These are phyloP conservation scores for Paraphoma sp. DNA, from an alignment of 2,329 filamentous ascomycete genomes.

Conservation along the genomic window DNA sequence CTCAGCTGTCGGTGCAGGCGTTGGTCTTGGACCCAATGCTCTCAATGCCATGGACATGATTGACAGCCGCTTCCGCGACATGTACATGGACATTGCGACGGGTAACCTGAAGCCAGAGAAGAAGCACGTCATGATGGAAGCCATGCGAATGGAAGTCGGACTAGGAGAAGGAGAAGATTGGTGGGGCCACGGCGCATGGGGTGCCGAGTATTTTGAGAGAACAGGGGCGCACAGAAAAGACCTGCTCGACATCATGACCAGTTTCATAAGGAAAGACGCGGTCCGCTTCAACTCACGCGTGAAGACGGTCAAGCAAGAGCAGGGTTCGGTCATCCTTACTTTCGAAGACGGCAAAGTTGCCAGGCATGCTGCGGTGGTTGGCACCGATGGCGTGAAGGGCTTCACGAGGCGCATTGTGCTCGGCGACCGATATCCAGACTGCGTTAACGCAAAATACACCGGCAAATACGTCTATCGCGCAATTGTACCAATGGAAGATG, in stretches of 20 bases:
- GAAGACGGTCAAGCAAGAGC: slow-evolving; percentile 36
- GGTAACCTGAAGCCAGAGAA: slow-evolving; percentile 49
- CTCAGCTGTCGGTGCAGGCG: slow-evolving; percentile 35
- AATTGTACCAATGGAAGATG: slow-evolving; percentile 45
- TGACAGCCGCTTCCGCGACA: slow-evolving; percentile 45
- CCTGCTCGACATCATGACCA: slow-evolving; percentile 57
- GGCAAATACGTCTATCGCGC: slow-evolving; percentile 36
- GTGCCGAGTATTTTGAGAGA: slow-evolving; percentile 47
- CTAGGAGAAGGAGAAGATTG: slow-evolving; percentile 49
- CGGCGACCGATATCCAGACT: slow-evolving; percentile 16
- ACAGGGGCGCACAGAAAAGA: slow-evolving; percentile 53
- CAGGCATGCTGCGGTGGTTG: slow-evolving; percentile 51
- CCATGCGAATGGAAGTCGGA: slow-evolving; percentile 49
- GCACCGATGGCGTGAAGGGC: slow-evolving; percentile 57
- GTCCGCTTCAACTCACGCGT: slow-evolving; percentile 40
- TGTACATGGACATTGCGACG: slow-evolving; percentile 50
- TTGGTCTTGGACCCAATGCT: slow-evolving; percentile 50
- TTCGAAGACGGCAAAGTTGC: slow-evolving; percentile 47
- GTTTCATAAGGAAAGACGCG: slow-evolving; percentile 43
- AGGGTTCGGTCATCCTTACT: slow-evolving; percentile 45
- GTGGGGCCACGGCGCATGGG: slow-evolving; percentile 45
- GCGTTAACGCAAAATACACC: slow-evolving; percentile 31
- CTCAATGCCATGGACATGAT: slow-evolving; percentile 53
- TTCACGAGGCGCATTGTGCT: slow-evolving; percentile 27
- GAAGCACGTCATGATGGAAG: slow-evolving; percentile 52